phyloP scores from a whole-genome alignment of 176 grass and related monocot genomes.

The Phoenix roebelenii region DNA sequence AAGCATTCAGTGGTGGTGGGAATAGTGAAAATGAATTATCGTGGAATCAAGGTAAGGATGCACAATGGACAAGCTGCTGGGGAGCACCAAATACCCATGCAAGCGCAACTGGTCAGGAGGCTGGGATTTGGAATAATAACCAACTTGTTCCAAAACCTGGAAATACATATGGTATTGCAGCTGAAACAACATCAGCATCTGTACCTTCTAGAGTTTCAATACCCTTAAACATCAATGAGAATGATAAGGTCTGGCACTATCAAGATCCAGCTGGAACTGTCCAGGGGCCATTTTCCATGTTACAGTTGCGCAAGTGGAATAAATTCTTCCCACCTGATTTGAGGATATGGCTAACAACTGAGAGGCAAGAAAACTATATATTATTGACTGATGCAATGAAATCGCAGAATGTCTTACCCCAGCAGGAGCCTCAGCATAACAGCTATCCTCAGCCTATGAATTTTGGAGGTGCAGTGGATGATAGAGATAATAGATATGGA shows the following conservation, averaged over 20 bases:
- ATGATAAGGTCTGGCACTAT: constrained; percentile 96
- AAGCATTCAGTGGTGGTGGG: neutral
- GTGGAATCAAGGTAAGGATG: constrained; percentile 25
- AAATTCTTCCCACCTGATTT: constrained; percentile 56
- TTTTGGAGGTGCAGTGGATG: constrained; percentile 15
- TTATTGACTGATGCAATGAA: constrained; percentile 65
- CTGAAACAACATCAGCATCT: constrained; percentile 29
- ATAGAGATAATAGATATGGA: constrained; percentile 11
- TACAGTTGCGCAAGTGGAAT: constrained; percentile 72
- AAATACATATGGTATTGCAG: constrained; percentile 9
- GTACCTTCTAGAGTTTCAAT: constrained; percentile 9
- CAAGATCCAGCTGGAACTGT: constrained; percentile 74
- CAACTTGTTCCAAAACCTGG: constrained; percentile 11
- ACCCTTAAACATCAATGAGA: constrained; percentile 36
- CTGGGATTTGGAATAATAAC: constrained; percentile 10
- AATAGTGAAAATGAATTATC: constrained; percentile 1
- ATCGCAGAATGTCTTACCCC: constrained; percentile 36
- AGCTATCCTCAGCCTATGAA: constrained; percentile 15
- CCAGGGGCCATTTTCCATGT: constrained; percentile 81
- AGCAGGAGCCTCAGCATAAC: constrained; percentile 22
- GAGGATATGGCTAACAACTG: constrained; percentile 82
- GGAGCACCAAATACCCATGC: constrained; percentile 17
- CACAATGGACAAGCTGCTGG: constrained; percentile 19
- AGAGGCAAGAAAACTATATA: constrained; percentile 69
- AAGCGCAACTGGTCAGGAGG: constrained; percentile 27